Conservation (phyloP, 768 basidiomycete genomes). For the Hygrocybe punicea region DNA sequence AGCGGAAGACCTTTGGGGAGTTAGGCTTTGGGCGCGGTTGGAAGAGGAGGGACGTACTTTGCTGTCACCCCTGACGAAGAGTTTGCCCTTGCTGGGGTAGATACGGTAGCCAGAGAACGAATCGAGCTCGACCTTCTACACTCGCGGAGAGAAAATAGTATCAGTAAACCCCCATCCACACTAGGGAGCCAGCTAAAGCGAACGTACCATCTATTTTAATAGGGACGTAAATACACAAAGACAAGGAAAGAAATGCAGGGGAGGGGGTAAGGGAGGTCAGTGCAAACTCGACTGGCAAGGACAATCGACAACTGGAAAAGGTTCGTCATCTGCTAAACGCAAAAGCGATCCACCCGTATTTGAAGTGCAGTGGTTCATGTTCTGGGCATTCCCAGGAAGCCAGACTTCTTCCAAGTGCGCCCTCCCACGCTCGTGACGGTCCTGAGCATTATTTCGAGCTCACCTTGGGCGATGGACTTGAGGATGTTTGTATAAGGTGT, state of each 20-base stretch:
- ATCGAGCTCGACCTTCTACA: conserved; percentile 96
- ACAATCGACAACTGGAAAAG: no score
- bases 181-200: no score
- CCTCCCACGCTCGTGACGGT: no score
- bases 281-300: no score
- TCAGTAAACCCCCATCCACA: not conserved
- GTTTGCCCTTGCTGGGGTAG: conserved; percentile 96
- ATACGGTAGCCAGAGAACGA: conserved; percentile 96
- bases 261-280: no score
- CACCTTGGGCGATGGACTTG: not conserved
- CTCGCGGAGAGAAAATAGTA: not conserved
- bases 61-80: conserved; percentile 93
- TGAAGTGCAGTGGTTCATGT: no score
- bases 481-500: not conserved
- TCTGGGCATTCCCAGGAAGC: no score
- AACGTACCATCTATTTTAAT: conserved; percentile 6
- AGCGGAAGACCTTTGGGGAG: conserved; percentile 88
- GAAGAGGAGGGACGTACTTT: conserved; percentile 57
- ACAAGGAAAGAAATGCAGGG: no score
- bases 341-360: not conserved
- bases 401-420: no score
- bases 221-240: not conserved
- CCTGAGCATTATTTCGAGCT: not conserved
- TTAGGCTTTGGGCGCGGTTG: not conserved
- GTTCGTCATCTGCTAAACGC: not conserved